phyloP scores from a whole-genome alignment of 805 yeast species.

The Candida pseudofarinosa region DNA sequence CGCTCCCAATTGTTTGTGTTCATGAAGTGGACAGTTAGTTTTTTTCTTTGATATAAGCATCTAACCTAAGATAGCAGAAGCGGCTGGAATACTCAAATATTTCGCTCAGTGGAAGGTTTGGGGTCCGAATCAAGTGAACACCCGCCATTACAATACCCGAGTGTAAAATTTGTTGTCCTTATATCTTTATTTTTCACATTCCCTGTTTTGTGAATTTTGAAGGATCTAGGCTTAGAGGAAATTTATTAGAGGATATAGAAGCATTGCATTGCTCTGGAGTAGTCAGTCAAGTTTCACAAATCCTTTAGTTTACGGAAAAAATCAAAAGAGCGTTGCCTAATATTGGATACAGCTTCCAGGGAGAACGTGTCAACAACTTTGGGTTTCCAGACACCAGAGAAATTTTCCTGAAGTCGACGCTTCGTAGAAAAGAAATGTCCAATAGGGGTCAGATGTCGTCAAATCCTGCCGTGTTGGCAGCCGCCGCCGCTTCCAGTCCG shows the following conservation, averaged over 20 bases:
- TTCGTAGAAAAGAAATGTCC: conserved; percentile 12
- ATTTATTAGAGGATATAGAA: not conserved
- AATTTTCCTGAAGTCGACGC: not conserved
- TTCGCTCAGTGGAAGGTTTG: not conserved
- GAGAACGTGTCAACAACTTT: not conserved
- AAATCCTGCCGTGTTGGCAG: conserved; percentile 38
- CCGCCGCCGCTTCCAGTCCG: conserved; percentile 29
- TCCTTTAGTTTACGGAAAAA: not conserved
- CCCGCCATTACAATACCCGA: not conserved
- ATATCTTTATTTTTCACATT: not conserved
- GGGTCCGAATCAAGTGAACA: not conserved
- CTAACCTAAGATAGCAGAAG: not conserved
- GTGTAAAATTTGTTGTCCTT: not conserved
- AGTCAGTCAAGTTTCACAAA: not conserved
- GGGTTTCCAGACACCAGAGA: not conserved
- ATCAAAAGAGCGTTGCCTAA: not conserved
- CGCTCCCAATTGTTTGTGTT: not conserved
- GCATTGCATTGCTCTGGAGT: not conserved
- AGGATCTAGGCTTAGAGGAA: not conserved
- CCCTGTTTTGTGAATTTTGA: not conserved
- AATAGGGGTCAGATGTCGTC: conserved; percentile 25
- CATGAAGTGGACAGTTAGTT: not conserved
- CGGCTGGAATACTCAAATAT: not conserved
- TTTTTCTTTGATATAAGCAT: not conserved
- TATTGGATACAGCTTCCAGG: not conserved